phyloP scores from a whole-genome alignment of 75 land plant species.

The Cunninghamia lanceolata region DNA sequence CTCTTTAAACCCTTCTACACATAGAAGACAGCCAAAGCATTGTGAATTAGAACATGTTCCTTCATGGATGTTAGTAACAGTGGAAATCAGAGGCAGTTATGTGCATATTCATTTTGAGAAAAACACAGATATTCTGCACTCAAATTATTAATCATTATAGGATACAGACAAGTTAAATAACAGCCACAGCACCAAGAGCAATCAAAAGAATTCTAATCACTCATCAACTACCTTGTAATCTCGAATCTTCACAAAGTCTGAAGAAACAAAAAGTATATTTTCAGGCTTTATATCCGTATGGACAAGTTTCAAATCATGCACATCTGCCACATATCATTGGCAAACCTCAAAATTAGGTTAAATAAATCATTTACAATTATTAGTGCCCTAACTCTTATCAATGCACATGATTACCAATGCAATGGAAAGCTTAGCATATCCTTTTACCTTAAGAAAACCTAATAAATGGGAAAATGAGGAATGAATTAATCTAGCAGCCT shows the following conservation, averaged over 20 bases:
- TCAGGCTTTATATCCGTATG: slow-evolving; percentile 76
- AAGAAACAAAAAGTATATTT: slow-evolving; percentile 57
- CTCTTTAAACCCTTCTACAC: slow-evolving; percentile 20
- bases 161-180: neutral
- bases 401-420: neutral
- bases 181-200: neutral
- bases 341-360: neutral
- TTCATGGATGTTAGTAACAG: neutral
- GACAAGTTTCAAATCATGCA: slow-evolving; percentile 67
- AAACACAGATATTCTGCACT: neutral
- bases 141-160: neutral
- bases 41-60: neutral
- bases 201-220: neutral
- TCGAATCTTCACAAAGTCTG: slow-evolving; percentile 58
- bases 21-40: neutral
- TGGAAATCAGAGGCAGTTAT: neutral
- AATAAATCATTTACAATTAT: neutral
- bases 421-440: neutral
- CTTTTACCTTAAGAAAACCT: neutral
- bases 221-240: slow-evolving; percentile 46
- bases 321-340: slow-evolving; percentile 45
- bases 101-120: neutral
- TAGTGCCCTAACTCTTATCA: neutral
- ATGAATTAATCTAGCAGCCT: neutral
- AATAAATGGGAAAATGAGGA: neutral